Evolutionary conservation across 768 basidiomycete genomes (phyloP), one percentile per base, ranked within the genome.

Genomic region (Lentinula sp.): DNA sequence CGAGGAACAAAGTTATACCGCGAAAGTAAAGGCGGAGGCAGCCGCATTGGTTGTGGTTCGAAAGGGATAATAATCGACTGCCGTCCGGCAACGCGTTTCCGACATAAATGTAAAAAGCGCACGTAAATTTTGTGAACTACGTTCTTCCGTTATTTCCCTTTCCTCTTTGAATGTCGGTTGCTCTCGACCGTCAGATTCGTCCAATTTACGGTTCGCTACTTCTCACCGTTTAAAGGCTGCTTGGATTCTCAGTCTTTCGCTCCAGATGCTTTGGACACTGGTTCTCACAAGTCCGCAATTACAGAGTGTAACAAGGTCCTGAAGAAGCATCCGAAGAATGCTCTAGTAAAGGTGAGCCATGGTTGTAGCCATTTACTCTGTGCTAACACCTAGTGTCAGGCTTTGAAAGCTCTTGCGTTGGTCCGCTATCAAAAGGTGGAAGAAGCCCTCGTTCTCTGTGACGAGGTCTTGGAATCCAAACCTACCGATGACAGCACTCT

Each of bases 391-490:
- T 61, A 53, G 51, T 13, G 59, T 48, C 67, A 93, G 91, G 82
- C 93, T 61, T 75, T 94, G 63, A 94, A 94, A 77, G 86, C 89
- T 46, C 83, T 94, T 59, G 92, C 92, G 4, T 81, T 93, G 3
- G 85, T 91, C 55, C 88, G 92, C 59, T 85, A 84, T 9, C 89
- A 91, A 74, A 94, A 93, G 73, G 84, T 91, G 31, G 93, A 94
- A 66, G 92, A 94, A 66, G 86, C 91, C 3, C 79, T 92, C 35
- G 74, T 81, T 8, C 71, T 93, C 8, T 91, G 89, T 66, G 91
- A 94, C 65, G 89, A 93, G 70, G 84, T 94, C 34, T 79, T 94
- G 31, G 84, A 84, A 5, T 70, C 77, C 50, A 91, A 88, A 69
- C 85, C 89, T 1, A 84, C 85, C 15, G 84, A 89, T 61, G 91